phyloP scores from a whole-genome alignment of 352 stramenopile genomes.

The Pythium phragmitis region DNA sequence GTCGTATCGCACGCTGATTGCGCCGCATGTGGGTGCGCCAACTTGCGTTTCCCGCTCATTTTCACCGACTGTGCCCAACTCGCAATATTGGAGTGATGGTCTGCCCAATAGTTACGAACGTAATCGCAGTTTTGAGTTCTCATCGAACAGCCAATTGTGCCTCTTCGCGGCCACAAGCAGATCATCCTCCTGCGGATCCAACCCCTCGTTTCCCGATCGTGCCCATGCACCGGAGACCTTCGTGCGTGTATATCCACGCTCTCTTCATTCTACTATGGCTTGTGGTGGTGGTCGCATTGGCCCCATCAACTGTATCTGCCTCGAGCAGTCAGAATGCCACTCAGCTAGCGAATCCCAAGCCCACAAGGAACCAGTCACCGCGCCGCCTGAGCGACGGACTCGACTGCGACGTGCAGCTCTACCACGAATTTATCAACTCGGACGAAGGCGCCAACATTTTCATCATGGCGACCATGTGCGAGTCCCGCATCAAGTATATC shows the following conservation, averaged over 20 bases:
- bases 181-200: background rate
- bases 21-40: background rate
- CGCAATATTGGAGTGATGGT: constrained; percentile 14
- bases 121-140: background rate
- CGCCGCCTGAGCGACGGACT: constrained; percentile 22
- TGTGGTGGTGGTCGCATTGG: background rate
- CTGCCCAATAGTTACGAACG: constrained; percentile 11
- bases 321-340: background rate
- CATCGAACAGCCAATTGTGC: background rate
- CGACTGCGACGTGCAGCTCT: constrained; percentile 51
- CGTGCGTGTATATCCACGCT: background rate
- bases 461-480: constrained; percentile 69
- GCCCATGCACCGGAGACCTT: background rate
- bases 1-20: constrained; percentile 1
- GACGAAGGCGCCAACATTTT: constrained; percentile 64
- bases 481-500: constrained; percentile 74
- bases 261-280: background rate
- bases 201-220: background rate
- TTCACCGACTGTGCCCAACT: background rate
- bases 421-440: constrained; percentile 53
- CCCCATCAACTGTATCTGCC: background rate
- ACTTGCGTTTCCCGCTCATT: constrained; percentile 27
- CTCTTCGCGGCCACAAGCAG: constrained; percentile 4
- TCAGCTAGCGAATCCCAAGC: background rate
- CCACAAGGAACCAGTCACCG: background rate